Base-by-base conservation (phyloP, 495 filamentous ascomycete species). In the Haplographium delicatum region DNA sequence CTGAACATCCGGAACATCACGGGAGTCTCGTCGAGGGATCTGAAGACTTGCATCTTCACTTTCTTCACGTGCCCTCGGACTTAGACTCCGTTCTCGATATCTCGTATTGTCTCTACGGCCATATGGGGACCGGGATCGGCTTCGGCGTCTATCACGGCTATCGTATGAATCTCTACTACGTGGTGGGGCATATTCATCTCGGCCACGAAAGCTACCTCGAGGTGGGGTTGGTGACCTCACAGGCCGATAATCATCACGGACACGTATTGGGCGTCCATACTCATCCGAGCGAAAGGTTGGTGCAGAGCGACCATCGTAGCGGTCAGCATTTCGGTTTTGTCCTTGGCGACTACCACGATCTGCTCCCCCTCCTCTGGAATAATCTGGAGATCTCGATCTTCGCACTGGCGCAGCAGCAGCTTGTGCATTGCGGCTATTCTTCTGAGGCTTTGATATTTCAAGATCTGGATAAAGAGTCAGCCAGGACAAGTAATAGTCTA, bases 1-100 rank as follows among this genome's bases (percentile, higher is more conserved):
- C 59, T 96, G 91, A 22, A 97, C 86, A 58, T 97, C 93, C 3
- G 93, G 93, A 18, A 97, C 81, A 51, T 95, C 82, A 45, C 76
- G 69, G 1, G 86, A 80, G 42, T 78, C 76, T 51, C 91, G 80
- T 51, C 83, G 74, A 20, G 90, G 87, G 16, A 95, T 75, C 13
- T 83, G 83, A 3, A 87, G 68, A 33, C 81, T 76, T 19, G 73
- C 71, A 55, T 85, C 84, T 18, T 73, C 72, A 28, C 82, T 79
- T 38, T 67, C 56, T 6, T 75, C 62, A 20, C 74, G 70, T 16
- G 67, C 68, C 47, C 79, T 71, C 1, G 85, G 86, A 54, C 81
- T 89, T 1, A 79, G 79, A 48, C 80, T 88, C 47, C 86, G 74
- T 13, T 65, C 69, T 26, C 74, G 61, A 60, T 87, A 89, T 30